Evolutionary conservation across 108 stramenopile species (phyloP).

Genomic region (Seminavis robusta): DNA sequence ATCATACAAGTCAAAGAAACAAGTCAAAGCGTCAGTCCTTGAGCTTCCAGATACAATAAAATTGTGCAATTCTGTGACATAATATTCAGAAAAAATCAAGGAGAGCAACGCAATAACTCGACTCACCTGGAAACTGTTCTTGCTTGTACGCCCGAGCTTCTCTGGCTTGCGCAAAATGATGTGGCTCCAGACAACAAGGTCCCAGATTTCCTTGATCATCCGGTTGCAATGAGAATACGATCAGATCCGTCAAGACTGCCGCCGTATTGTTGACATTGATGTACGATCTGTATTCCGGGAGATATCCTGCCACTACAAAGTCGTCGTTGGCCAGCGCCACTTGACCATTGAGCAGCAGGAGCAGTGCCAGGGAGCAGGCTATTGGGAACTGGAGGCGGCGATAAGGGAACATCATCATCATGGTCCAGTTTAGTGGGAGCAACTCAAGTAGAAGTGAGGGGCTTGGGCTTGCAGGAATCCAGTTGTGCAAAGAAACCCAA

Average conservation of each 20-base stretch:
- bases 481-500: too few species aligned
- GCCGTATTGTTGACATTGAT: constrained; percentile 47
- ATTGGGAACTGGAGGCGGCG: too few species aligned
- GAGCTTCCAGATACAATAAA: too few species aligned
- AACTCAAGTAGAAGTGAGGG: too few species aligned
- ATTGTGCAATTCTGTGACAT: too few species aligned
- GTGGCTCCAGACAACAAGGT: constrained; percentile 45
- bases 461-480: too few species aligned
- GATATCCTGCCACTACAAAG: constrained; percentile 61
- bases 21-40: too few species aligned
- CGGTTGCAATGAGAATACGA: constrained; percentile 61
- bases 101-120: too few species aligned
- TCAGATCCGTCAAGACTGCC: constrained; percentile 51
- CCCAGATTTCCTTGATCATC: constrained; percentile 4
- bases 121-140: too few species aligned
- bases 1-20: constrained; percentile 11
- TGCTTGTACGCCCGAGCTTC: constrained; percentile 41
- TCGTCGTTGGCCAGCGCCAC: constrained; percentile 4
- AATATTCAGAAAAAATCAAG: too few species aligned
- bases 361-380: background rate
- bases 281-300: constrained; percentile 68
- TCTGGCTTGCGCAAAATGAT: constrained; percentile 46
- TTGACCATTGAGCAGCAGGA: background rate
- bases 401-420: too few species aligned
- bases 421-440: too few species aligned